These are phyloP conservation scores for Tilletia horrida DNA, from an alignment of 1,284 basidiomycete genomes.

Conservation along the genomic window DNA sequence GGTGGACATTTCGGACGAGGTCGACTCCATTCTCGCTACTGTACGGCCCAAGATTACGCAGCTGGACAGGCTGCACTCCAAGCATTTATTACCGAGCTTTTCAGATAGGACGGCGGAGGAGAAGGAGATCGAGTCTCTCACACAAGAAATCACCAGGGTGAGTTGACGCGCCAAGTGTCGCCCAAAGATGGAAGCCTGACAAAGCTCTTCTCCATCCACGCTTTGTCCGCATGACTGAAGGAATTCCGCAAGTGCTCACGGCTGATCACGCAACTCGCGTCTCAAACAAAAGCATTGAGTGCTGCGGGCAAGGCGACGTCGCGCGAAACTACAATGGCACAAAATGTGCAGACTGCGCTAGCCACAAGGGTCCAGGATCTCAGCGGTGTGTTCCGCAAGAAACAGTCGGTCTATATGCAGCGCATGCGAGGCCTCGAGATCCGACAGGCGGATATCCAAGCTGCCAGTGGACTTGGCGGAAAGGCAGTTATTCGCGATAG, in stretches of 20 bases:
- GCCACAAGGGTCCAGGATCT: constrained; percentile 91
- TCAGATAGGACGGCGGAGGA: constrained; percentile 89
- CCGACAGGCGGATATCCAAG: constrained; percentile 35
- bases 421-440: constrained; percentile 65
- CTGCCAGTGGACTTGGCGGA: constrained; percentile 18
- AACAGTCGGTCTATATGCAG: constrained; percentile 95
- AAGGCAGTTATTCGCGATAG: constrained; percentile 29
- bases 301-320: constrained; percentile 50
- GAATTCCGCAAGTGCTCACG: constrained; percentile 44
- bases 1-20: constrained; percentile 48
- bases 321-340: constrained; percentile 61
- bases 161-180: not conserved
- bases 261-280: constrained; percentile 51
- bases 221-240: not conserved
- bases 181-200: too few species aligned
- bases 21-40: constrained; percentile 35
- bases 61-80: constrained; percentile 91
- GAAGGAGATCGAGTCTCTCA: constrained; percentile 82
- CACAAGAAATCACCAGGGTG: constrained; percentile 72
- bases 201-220: too few species aligned
- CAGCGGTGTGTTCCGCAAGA: constrained; percentile 89
- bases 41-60: constrained; percentile 56
- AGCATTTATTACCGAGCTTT: constrained; percentile 92
- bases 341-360: constrained; percentile 94
- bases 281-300: constrained; percentile 4